Conservation (phyloP, 2,329 filamentous ascomycete species). For the Penicillium expansum region DNA sequence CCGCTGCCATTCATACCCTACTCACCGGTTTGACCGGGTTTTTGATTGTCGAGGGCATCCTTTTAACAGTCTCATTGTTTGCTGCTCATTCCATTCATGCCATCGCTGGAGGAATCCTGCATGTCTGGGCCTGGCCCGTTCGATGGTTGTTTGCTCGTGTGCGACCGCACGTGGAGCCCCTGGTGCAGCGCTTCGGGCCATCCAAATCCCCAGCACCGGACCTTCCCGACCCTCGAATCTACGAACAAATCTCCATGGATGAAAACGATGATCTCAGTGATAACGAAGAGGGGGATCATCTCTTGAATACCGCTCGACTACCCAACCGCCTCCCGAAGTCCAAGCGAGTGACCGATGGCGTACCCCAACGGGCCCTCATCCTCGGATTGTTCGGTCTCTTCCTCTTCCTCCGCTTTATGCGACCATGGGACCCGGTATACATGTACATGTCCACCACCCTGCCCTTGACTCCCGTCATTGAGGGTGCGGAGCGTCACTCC, state of each 20-base stretch:
- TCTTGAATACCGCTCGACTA: conserved; percentile 13
- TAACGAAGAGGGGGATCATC: conserved; percentile 20
- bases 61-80: conserved; percentile 27
- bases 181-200: conserved; percentile 6
- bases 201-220: background rate
- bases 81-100: conserved; percentile 26
- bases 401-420: conserved; percentile 26
- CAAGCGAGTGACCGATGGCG: conserved; percentile 8
- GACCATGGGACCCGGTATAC: conserved; percentile 29
- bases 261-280: conserved; percentile 25
- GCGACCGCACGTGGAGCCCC: conserved; percentile 4
- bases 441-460: conserved; percentile 28
- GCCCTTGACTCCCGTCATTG: conserved; percentile 23
- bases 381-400: conserved; percentile 21
- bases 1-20: conserved; percentile 33
- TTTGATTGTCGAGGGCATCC: conserved; percentile 30
- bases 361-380: conserved; percentile 22
- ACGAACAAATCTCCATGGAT: conserved; percentile 26
- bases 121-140: conserved; percentile 25
- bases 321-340: conserved; percentile 7
- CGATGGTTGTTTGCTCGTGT: conserved; percentile 15
- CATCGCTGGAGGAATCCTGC: conserved; percentile 26
- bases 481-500: conserved; percentile 18
- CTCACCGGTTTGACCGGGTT: conserved; percentile 35
- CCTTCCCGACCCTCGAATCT: conserved; percentile 22